Base-by-base conservation (phyloP, 202 grass and related monocot genomes). In the Brachypodium distachyon region DNA sequence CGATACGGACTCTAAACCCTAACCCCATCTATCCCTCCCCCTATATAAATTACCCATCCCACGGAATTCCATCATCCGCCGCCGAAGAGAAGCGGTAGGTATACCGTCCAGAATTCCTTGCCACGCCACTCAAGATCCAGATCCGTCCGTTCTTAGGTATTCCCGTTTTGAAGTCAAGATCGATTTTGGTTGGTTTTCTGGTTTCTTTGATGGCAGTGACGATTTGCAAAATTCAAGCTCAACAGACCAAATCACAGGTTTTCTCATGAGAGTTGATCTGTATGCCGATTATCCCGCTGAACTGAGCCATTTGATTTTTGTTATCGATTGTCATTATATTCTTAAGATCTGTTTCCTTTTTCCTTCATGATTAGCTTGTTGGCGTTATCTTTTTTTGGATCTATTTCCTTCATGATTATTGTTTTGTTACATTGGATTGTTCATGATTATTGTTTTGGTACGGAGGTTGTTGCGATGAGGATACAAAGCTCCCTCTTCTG, bases 401-500 rank as follows among this genome's bases (percentile, higher is more conserved):
- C 1, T 54, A 1, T 23, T 13, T n/a, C 7, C 28, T 38, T 26
- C 2, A 7, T 18, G 3, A 0, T 51, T 50, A 12, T n/a, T 36
- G 9, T 16, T 28, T 39, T 3, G 14, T 28, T 41, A 14, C 4
- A 22, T 29, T 25, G 11, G n/a, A n/a, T 14, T 69, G 23, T 13
- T 48, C n/a, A n/a, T n/a, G n/a, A n/a, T n/a, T n/a, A n/a, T 22
- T 9, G 3, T 5, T 42, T 40, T 22, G 49, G 34, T 52, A n/a
- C n/a, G 76, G 67, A 50, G 42, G 25, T 60, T 67, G 22, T 78
- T 88, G 59, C 83, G 7, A 92, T 92, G 87, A 90, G 77, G 95
- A 92, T 71, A 95, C 32, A 42, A 88, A 95, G 95, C 95, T 95
- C 91, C 95, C 95, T 98, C 95, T 98, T 86, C 91, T 92, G 91